Evolutionary conservation across 306 rosid species (phyloP).

Genomic region (Begonia masoniana): DNA sequence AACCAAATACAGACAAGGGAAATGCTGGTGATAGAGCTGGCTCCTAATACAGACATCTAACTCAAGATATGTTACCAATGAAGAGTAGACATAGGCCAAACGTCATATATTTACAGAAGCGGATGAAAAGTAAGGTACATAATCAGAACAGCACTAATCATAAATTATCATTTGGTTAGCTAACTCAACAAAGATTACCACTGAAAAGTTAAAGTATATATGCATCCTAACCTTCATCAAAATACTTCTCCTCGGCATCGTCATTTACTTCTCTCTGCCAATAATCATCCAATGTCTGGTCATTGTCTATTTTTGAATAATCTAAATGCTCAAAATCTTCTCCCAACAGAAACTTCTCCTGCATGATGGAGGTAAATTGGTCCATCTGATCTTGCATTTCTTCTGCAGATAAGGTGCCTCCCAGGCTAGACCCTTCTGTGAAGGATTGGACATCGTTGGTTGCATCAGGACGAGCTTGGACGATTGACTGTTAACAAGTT

Average conservation of each 20-base stretch:
- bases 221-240: slow-evolving; percentile 46
- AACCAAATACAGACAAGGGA: too few species aligned
- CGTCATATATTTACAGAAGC: too few species aligned
- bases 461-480: slow-evolving; percentile 11
- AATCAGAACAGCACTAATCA: too few species aligned
- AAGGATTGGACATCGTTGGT: slow-evolving; percentile 16
- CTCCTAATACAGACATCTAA: too few species aligned
- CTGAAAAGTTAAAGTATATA: too few species aligned
- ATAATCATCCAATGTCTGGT: slow-evolving; percentile 84
- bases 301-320: slow-evolving; percentile 77
- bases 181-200: too few species aligned
- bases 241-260: slow-evolving; percentile 94
- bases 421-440: slow-evolving; percentile 21
- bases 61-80: too few species aligned
- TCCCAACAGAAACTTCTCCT: slow-evolving; percentile 76
- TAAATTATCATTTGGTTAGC: too few species aligned
- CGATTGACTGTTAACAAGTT: slow-evolving; percentile 16
- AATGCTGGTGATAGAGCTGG: too few species aligned
- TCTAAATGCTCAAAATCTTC: slow-evolving; percentile 73
- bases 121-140: too few species aligned
- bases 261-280: slow-evolving; percentile 87
- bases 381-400: slow-evolving; percentile 86
- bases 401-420: slow-evolving; percentile 36
- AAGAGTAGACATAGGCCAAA: too few species aligned
- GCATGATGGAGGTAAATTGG: slow-evolving; percentile 76